These are phyloP conservation scores for Suillus americanus DNA, from an alignment of 768 basidiomycete species.

Conservation along the genomic window DNA sequence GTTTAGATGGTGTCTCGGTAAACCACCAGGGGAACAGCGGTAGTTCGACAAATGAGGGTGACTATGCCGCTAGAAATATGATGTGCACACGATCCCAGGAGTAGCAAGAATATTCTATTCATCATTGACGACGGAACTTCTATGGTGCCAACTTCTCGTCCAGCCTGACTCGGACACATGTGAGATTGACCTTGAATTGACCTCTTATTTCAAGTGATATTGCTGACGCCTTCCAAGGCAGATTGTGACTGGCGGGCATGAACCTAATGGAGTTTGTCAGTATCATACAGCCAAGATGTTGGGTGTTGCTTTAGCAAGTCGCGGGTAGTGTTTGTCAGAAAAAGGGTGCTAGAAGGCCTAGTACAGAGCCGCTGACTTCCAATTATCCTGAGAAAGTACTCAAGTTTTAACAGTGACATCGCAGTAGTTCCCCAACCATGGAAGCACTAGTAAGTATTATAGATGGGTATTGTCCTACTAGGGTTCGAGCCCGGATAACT, in stretches of 20 bases:
- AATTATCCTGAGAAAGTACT: background rate
- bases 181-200: background rate
- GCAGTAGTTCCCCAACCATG: background rate
- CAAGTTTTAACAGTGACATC: background rate
- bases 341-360: background rate
- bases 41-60: background rate
- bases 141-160: background rate
- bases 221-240: background rate
- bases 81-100: background rate
- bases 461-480: background rate
- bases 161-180: background rate
- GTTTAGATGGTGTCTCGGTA: background rate
- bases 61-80: background rate
- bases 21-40: background rate
- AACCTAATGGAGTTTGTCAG: background rate
- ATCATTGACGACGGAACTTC: background rate
- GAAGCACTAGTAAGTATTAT: background rate
- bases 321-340: background rate
- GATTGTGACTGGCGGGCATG: background rate
- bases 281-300: background rate
- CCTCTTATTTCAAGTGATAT: background rate
- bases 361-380: background rate
- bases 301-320: background rate
- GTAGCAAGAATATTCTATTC: background rate
- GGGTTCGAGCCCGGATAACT: background rate